Base-by-base conservation (phyloP, 2,329 filamentous ascomycete species). In the Paecilomyces niveus region DNA sequence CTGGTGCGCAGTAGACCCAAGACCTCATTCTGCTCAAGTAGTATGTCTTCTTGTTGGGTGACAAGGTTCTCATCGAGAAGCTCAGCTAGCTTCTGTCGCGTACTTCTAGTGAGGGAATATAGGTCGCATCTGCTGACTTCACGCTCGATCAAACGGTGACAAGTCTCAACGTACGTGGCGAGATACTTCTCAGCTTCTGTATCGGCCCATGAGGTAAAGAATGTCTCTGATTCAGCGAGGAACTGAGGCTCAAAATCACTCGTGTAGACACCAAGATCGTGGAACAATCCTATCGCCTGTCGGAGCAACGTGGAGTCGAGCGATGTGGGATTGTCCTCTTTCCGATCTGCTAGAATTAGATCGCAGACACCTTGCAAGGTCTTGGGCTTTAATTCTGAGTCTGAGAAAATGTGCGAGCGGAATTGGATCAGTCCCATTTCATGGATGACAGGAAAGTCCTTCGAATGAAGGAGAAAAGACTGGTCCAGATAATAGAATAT, bases 401-500 rank as follows among this genome's bases (percentile, higher is more conserved):
- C 77, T 33, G 80, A 76, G 64, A 86, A 85, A 33, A 89, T 76
- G 53, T 78, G 72, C 8, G 76, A 82, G 56, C 89, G 84, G 71
- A 97, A 99, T 60, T 91, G 82, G 13, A 81, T 76, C 57, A 94
- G 85, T 4, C 88, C 85, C 78, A 96, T 86, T 68, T 96, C 90
- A 68, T 92, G 89, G 58, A 99, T 85, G 33, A 89, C 89, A 9
- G 82, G 81, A 35, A 83, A 76, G 22, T 88, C 85, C 64, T 87
- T 86, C 53, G 87, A 86, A 58, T 88, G 87, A 2, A 96, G 79
- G 7, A 99, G 81, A 69, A 92, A 97, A 1, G 92, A 90, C 62
- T 94, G 87, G 71, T 99, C 93, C 63, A 99, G 83, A 69, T 92
- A 99, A 76, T 92, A 96, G 75, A 97, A 97, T 45, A 95, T 89